Evolutionary conservation across 78 protist genomes (phyloP), one percentile per base, ranked within the genome.

Genomic region (Dictyostelium purpureum): DNA sequence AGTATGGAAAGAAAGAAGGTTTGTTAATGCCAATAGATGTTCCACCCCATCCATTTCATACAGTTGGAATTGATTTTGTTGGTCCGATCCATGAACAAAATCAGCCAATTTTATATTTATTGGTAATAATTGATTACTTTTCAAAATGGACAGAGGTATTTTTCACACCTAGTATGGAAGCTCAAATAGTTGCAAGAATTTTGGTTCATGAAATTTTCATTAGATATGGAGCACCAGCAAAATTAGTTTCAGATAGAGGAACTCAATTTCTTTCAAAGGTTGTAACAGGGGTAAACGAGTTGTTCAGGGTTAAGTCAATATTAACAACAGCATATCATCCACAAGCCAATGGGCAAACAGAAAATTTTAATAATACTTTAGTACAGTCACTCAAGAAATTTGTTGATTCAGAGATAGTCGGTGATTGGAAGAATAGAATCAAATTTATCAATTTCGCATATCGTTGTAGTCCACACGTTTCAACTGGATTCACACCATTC

Each of bases 311-410:
- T 7, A 54, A 73, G 19, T 14, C 7, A 73, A 31, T 31, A 35
- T 56, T 18, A 6, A 28, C 79, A 12, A 28, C 79, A 33, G 51
- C 79, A 12, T 73, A 73, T 54, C 79, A 73, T 28, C 79, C 79
- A 33, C 45, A 73, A 54, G 35, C 79, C 9, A 31, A 73, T 73
- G 79, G 79, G 6, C 5, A n/a, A 9, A 31, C 11, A 2, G 79
- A 73, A 73, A 7, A 33, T 31, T 73, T 7, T 35, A 31, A 73
- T 33, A 7, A 31, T 7, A 3, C 79, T 28, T 14, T 73, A 2
- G 10, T 73, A 3, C 28, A 35, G 6, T 2, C 37, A 31, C 45
- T 73, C 9, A 51, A 54, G 35, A 35, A 10, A 6, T 73, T 28
- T 73, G 45, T 54, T 10, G 45, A 31, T 9, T n/a, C 6, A 10